These are phyloP conservation scores for Malassezia pachydermatis DNA, from an alignment of 1,284 basidiomycete species.

Conservation along the genomic window DNA sequence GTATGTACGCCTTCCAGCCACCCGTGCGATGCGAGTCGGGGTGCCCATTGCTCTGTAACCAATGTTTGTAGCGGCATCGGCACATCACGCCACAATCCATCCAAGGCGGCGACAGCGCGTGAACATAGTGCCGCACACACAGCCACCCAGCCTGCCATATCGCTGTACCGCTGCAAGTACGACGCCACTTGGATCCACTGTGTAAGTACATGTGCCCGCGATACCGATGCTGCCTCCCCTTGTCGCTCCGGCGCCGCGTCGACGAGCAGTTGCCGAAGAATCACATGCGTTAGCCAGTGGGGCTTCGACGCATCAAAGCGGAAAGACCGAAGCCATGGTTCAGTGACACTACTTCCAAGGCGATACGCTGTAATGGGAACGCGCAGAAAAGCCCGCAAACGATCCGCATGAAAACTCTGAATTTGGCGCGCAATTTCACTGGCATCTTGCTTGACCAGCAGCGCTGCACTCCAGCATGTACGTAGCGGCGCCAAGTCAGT, in stretches of 20 bases:
- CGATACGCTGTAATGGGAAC: constrained; percentile 15
- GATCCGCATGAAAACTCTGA: constrained; percentile 34
- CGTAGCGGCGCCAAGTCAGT: not conserved
- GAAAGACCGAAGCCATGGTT: constrained; percentile 18
- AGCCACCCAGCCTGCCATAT: constrained; percentile 40
- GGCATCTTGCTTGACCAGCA: constrained; percentile 32
- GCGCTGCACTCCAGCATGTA: constrained; percentile 10
- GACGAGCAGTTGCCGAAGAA: constrained; percentile 33
- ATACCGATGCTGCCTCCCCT: constrained; percentile 18
- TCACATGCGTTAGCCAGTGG: constrained; percentile 36
- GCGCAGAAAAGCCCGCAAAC: constrained; percentile 19
- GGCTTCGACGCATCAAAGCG: constrained; percentile 37
- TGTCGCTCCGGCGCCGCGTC: constrained; percentile 18
- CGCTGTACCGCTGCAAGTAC: constrained; percentile 26
- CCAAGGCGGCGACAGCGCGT: constrained; percentile 37
- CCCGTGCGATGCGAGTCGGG: constrained; percentile 29
- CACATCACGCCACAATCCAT: constrained; percentile 37
- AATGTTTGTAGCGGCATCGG: constrained; percentile 29
- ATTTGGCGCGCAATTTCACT: constrained; percentile 44
- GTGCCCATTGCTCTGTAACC: constrained; percentile 33
- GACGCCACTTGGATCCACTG: constrained; percentile 44
- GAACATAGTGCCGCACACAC: constrained; percentile 40
- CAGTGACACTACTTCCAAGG: constrained; percentile 16
- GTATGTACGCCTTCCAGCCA: constrained; percentile 34
- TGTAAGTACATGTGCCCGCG: constrained; percentile 35